Evolutionary conservation across 768 basidiomycete species (phyloP).

Genomic region (Krasilnikovozyma curviuscula): DNA sequence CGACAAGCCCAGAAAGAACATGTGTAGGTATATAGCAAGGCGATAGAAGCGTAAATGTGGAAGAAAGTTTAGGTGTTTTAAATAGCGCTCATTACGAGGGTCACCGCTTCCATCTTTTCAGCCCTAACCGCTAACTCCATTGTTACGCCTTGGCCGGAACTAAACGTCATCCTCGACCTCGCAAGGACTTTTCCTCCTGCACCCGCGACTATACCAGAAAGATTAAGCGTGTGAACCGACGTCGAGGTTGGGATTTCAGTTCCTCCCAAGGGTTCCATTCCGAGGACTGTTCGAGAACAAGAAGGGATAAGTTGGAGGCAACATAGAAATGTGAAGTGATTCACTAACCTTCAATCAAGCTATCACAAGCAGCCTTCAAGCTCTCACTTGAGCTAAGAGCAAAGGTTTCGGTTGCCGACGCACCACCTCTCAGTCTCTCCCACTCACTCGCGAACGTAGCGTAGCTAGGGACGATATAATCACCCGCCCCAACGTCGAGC

Average conservation of each 20-base stretch:
- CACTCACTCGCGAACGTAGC: slow-evolving; percentile 82
- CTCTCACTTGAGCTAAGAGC: slow-evolving; percentile 78
- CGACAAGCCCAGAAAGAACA: too few species aligned
- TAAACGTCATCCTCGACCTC: slow-evolving; percentile 87
- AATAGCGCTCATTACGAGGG: slow-evolving; percentile 77
- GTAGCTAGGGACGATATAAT: slow-evolving; percentile 92
- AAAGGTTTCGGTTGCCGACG: slow-evolving; percentile 78
- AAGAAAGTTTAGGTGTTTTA: too few species aligned
- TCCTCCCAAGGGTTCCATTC: slow-evolving; percentile 92
- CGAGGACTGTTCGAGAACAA: slow-evolving; percentile 38
- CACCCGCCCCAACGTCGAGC: slow-evolving; percentile 76
- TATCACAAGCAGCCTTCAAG: too few species aligned
- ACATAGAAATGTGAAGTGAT: not conserved
- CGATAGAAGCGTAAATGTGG: too few species aligned
- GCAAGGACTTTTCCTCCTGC: slow-evolving; percentile 93
- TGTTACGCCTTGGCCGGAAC: slow-evolving; percentile 73
- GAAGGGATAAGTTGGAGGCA: not conserved
- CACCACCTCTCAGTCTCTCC: slow-evolving; percentile 66
- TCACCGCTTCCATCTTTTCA: slow-evolving; percentile 68
- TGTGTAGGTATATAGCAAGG: too few species aligned
- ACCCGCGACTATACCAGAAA: slow-evolving; percentile 75
- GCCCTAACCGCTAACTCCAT: slow-evolving; percentile 79
- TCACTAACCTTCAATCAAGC: slow-evolving; percentile 56
- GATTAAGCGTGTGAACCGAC: slow-evolving; percentile 80
- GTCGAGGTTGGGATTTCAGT: slow-evolving; percentile 60